Evolutionary conservation across 768 basidiomycete genomes (phyloP).

Genomic region (Exidia glandulosa): DNA sequence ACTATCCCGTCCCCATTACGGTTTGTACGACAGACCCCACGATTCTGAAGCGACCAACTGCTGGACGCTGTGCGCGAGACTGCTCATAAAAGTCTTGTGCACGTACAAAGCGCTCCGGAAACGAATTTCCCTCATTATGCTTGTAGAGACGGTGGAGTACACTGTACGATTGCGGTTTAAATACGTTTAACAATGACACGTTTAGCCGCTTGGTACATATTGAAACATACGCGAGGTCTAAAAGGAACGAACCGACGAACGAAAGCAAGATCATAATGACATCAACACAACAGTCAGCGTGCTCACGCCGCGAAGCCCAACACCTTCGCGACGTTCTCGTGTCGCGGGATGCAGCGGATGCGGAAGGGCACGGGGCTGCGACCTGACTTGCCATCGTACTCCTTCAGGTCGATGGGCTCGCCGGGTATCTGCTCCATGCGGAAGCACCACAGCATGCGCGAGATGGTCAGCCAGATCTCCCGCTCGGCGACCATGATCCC

Average conservation of each 20-base stretch:
- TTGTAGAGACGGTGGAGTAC: neutral
- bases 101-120: neutral
- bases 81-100: too few relatives aligned
- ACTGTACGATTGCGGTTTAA: neutral
- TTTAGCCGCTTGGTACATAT: neutral
- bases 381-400: constrained; percentile 37
- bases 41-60: neutral
- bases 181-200: neutral
- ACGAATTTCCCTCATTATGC: neutral
- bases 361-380: constrained; percentile 35
- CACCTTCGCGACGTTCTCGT: constrained; percentile 1
- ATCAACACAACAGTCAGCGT: too few relatives aligned
- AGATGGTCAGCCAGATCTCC: constrained; percentile 34
- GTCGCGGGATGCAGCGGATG: constrained; percentile 7
- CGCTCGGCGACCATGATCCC: constrained; percentile 35
- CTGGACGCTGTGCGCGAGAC: neutral
- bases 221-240: neutral
- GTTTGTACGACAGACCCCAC: neutral
- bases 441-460: constrained; percentile 39
- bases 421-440: constrained; percentile 28
- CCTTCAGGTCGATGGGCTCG: constrained; percentile 34
- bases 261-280: too few relatives aligned
- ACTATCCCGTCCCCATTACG: too few relatives aligned
- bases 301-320: neutral
- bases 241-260: too few relatives aligned